A percentile compares a stretch with the other conserved stretches of the same genome.
These are phyloP conservation scores for Chalaropsis ovoidea DNA, from an alignment of 2,329 filamentous ascomycete species.

Conservation along the genomic window DNA sequence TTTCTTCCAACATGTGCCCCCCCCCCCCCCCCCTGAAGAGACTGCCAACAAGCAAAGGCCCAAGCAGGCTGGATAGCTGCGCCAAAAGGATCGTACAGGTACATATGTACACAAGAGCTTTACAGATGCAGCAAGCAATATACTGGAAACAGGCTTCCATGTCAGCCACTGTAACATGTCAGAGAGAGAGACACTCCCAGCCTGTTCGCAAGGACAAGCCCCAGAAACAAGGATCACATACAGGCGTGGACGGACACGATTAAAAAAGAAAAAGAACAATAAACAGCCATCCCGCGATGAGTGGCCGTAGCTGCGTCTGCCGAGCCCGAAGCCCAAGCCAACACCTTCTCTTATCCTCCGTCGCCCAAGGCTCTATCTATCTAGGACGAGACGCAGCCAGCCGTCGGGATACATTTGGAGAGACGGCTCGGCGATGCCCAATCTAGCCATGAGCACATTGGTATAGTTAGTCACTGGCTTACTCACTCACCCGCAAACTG, in stretches of 20 bases:
- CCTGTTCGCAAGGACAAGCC: too few species aligned
- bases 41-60: too few species aligned
- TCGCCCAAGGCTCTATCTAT: not conserved
- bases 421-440: not conserved
- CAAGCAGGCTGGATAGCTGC: too few species aligned
- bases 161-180: too few species aligned
- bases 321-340: not conserved
- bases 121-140: too few species aligned
- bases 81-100: too few species aligned
- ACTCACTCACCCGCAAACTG: not conserved
- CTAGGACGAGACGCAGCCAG: not conserved
- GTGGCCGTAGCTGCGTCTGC: not conserved
- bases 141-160: too few species aligned
- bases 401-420: not conserved
- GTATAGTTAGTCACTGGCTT: not conserved
- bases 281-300: not conserved
- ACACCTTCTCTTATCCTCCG: not conserved
- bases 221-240: not conserved
- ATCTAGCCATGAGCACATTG: not conserved
- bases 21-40: not conserved
- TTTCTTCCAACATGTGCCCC: not conserved
- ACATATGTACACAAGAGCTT: too few species aligned
- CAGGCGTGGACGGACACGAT: not conserved
- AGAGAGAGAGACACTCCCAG: too few species aligned
- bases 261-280: not conserved